phyloP scores from a whole-genome alignment of 2,329 filamentous ascomycete genomes.

The Lachnum nothofagi region DNA sequence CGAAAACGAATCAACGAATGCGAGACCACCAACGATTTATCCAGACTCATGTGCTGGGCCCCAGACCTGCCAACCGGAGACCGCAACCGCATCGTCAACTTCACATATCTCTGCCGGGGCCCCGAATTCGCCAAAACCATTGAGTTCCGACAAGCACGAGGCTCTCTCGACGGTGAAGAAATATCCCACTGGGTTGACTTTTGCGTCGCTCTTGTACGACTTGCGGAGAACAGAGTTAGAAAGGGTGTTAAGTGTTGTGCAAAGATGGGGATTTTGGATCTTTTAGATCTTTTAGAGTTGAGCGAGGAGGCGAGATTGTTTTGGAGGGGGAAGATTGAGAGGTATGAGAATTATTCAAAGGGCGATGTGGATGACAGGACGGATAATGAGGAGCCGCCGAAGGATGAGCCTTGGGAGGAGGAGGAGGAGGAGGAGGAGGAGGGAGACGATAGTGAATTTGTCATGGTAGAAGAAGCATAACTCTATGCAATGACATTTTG shows the following conservation, averaged over 20 bases:
- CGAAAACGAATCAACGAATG: constrained; percentile 1
- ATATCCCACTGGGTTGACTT: constrained; percentile 25
- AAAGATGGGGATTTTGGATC: not conserved
- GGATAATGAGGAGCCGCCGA: constrained; percentile 14
- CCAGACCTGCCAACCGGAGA: constrained; percentile 1
- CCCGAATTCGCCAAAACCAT: constrained; percentile 14
- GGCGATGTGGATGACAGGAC: constrained; percentile 11
- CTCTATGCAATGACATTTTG: too few species aligned
- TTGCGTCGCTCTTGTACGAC: constrained; percentile 19
- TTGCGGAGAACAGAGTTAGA: constrained; percentile 17
- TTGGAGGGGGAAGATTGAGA: constrained; percentile 10
- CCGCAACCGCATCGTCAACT: constrained; percentile 18
- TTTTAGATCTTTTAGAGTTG: constrained; percentile 19
- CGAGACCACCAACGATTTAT: not conserved
- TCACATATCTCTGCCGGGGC: constrained; percentile 8
- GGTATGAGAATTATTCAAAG: not conserved
- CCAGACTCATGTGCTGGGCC: constrained; percentile 15
- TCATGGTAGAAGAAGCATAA: too few species aligned
- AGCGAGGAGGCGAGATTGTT: constrained; percentile 4
- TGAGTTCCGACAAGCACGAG: constrained; percentile 26
- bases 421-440: not conserved
- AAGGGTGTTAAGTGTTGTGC: constrained; percentile 8
- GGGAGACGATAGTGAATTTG: not conserved
- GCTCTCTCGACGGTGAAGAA: constrained; percentile 16
- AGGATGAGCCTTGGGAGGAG: not conserved